Evolutionary conservation across 352 stramenopile genomes (phyloP), one percentile per base, ranked within the genome.

Genomic region (Globisporangium alternatum): DNA sequence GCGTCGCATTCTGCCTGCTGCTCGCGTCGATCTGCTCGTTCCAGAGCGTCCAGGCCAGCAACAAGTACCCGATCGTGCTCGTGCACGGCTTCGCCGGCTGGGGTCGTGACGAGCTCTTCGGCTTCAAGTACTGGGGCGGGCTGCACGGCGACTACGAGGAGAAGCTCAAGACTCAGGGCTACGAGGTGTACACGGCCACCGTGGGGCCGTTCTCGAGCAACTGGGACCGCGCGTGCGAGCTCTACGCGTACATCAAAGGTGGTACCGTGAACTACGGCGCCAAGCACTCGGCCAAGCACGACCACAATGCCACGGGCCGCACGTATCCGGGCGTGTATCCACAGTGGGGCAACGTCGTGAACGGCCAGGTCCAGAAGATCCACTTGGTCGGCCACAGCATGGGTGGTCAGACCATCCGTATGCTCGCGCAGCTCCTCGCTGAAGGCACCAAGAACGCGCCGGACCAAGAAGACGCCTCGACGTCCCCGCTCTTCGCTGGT

Each of bases 231-330:
- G 48, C 48, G 5, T 55, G 33, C 44, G 76, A 85, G 62, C 60
- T 85, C 1, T 85, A 75, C 68, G 74, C 76, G 47, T 70, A 77
- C 53, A 80, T 85, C 61, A 80, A 80, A 53, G 76, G 76, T 45
- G 70, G 68, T 44, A 67, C 55, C 2, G 74, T 81, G 35, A 60
- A 80, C 70, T 84, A 84, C 58, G 76, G 76, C 35, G 47, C 44
- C 5, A 69, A 72, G 52, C 76, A 84, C 72, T 56, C 70, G 5
- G 52, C 62, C 6, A 47, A 39, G 10, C 61, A 78, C 57, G 53
- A 56, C 54, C 76, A 84, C 62, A 69, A 60, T 6, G 52, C 37
- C 30, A 76, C 63, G 15, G 73, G 73, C 4, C 63, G 64, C 4
- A 76, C 66, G 33, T 78, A 63, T 49, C 52, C 67, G 10, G 76